Evolutionary conservation across 441 rosid species (phyloP).

Genomic region (Adansonia gregorii): DNA sequence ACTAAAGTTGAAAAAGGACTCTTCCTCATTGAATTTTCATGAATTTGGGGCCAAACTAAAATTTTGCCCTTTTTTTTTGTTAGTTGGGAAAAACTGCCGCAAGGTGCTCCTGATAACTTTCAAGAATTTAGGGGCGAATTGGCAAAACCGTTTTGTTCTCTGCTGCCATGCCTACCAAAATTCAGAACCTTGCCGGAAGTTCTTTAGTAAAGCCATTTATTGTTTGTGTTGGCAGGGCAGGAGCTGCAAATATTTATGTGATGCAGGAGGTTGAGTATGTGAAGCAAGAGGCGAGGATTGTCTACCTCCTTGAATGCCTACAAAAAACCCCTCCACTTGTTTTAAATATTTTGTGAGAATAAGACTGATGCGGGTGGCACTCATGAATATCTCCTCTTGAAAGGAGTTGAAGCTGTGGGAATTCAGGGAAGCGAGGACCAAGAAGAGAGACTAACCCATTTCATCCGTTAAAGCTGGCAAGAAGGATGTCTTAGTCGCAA

Average conservation of each 20-base stretch:
- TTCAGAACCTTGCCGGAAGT: constrained; percentile 89
- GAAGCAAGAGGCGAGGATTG: constrained; percentile 96
- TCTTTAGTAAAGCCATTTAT: constrained; percentile 86
- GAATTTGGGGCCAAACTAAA: no score
- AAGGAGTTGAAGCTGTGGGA: constrained; percentile 95
- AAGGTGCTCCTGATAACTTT: no score
- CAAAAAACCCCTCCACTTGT: constrained; percentile 96
- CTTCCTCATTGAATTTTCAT: no score
- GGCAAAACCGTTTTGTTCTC: constrained; percentile 77
- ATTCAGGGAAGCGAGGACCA: constrained; percentile 95
- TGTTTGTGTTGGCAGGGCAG: constrained; percentile 91
- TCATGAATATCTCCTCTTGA: constrained; percentile 84
- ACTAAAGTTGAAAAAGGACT: no score
- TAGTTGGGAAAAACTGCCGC: no score
- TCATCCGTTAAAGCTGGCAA: constrained; percentile 82
- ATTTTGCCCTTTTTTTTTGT: no score
- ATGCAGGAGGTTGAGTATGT: constrained; percentile 96
- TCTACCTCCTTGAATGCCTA: constrained; percentile 88
- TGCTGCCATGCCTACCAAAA: constrained; percentile 95
- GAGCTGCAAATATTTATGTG: constrained; percentile 96
- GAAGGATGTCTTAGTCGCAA: constrained; percentile 90
- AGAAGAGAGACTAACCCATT: constrained; percentile 88
- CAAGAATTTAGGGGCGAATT: no score
- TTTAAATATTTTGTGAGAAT: constrained; percentile 85
- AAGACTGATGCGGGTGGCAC: constrained; percentile 92